Percentiles rank a stretch among this genome's conserved stretches.
Conservation (phyloP, 1,139 yeast species). For the Kodamaea plutei region DNA sequence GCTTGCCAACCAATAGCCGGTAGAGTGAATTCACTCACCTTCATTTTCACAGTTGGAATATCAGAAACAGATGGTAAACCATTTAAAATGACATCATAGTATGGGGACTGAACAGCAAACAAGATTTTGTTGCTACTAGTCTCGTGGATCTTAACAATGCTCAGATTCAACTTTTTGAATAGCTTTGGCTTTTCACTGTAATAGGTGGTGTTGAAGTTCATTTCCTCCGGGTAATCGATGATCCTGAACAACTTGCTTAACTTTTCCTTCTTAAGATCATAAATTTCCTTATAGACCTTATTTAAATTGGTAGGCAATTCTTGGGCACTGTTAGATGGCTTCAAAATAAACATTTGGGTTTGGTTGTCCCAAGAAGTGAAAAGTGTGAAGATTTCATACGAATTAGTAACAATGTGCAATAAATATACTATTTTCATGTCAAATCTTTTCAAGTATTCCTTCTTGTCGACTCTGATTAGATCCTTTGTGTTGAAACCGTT, state of each 20-base stretch:
- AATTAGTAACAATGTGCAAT: slow-evolving; percentile 69
- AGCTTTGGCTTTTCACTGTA: slow-evolving; percentile 50
- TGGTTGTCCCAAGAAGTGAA: slow-evolving; percentile 63
- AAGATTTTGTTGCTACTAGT: slow-evolving; percentile 66
- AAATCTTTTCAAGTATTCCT: slow-evolving; percentile 51
- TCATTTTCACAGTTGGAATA: slow-evolving; percentile 64
- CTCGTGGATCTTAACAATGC: slow-evolving; percentile 56
- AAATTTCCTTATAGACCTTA: slow-evolving; percentile 53
- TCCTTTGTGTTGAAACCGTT: slow-evolving; percentile 74
- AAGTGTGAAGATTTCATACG: slow-evolving; percentile 69
- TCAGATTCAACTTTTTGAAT: slow-evolving; percentile 50
- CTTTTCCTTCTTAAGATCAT: slow-evolving; percentile 42
- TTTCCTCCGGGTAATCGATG: slow-evolving; percentile 48
- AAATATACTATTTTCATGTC: slow-evolving; percentile 62
- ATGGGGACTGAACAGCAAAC: slow-evolving; percentile 73
- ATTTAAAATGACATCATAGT: slow-evolving; percentile 40
- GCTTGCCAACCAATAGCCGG: slow-evolving; percentile 90
- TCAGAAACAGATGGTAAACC: slow-evolving; percentile 45
- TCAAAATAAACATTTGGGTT: slow-evolving; percentile 54
- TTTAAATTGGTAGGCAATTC: slow-evolving; percentile 51
- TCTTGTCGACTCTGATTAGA: slow-evolving; percentile 42
- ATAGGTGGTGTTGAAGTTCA: slow-evolving; percentile 50
- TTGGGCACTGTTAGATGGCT: slow-evolving; percentile 69
- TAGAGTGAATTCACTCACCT: slow-evolving; percentile 50
- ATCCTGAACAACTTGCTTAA: slow-evolving; percentile 40